phyloP scores from a whole-genome alignment of 768 basidiomycete species.

The Suillus subaureus region DNA sequence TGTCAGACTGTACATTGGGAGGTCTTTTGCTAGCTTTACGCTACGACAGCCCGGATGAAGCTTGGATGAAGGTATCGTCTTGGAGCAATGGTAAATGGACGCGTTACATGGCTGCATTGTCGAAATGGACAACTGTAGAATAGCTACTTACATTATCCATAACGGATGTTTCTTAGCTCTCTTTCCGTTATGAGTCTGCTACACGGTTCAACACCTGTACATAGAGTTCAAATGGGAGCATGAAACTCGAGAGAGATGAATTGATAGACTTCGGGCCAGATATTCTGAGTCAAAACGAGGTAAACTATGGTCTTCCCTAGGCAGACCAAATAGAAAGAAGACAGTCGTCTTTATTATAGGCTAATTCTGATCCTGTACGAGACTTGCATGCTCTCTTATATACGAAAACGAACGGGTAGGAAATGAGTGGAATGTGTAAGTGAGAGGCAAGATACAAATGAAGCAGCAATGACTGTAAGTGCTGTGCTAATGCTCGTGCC shows the following conservation, averaged over 20 bases:
- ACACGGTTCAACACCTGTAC: background rate
- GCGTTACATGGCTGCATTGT: conserved; percentile 21
- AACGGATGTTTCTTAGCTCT: background rate
- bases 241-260: too few species aligned
- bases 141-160: background rate
- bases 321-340: background rate
- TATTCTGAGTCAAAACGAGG: background rate
- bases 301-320: background rate
- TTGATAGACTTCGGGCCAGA: background rate
- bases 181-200: background rate
- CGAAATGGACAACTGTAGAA: conserved; percentile 20
- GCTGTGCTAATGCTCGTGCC: background rate
- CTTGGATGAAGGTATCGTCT: conserved; percentile 24
- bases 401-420: background rate
- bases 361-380: background rate
- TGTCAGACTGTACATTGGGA: conserved; percentile 32
- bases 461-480: background rate
- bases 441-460: background rate
- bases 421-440: background rate
- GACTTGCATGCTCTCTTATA: background rate
- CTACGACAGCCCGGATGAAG: conserved; percentile 30
- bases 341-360: background rate
- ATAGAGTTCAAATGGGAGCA: background rate
- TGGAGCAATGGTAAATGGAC: conserved; percentile 34
- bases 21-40: conserved; percentile 26